phyloP scores from a whole-genome alignment of 1,139 yeast genomes.

The Candida buenavistaensis region DNA sequence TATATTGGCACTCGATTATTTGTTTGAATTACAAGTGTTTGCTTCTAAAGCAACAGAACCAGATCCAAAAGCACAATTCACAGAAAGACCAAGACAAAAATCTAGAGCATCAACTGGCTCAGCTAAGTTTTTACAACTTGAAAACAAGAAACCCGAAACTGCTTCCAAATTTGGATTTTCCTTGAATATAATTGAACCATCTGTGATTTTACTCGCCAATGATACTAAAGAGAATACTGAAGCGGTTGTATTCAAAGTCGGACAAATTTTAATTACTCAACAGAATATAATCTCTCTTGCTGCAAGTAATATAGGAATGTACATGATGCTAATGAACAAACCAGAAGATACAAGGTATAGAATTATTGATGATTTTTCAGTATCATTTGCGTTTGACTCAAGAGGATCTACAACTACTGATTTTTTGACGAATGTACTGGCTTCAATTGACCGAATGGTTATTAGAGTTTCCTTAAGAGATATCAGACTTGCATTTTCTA shows the following conservation, averaged over 20 bases:
- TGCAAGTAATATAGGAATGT: conserved; percentile 84
- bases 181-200: conserved; percentile 73
- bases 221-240: conserved; percentile 70
- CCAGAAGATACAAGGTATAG: conserved; percentile 62
- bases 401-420: conserved; percentile 62
- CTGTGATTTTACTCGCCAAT: conserved; percentile 78
- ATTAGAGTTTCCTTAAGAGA: conserved; percentile 85
- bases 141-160: background rate
- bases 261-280: conserved; percentile 71
- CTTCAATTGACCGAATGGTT: conserved; percentile 77
- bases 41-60: conserved; percentile 30
- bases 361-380: conserved; percentile 85
- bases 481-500: conserved; percentile 73
- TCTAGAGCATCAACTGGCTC: conserved; percentile 10
- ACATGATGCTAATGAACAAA: conserved; percentile 72
- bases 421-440: conserved; percentile 61
- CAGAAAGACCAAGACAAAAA: conserved; percentile 7
- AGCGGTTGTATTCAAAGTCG: conserved; percentile 88
- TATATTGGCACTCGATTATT: conserved; percentile 81
- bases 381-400: conserved; percentile 72
- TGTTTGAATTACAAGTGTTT: conserved; percentile 73
- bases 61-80: background rate
- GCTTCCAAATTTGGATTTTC: conserved; percentile 48
- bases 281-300: conserved; percentile 67
- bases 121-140: background rate